phyloP scores from a whole-genome alignment of 148 eudicot species.

The Agrostemma githago region DNA sequence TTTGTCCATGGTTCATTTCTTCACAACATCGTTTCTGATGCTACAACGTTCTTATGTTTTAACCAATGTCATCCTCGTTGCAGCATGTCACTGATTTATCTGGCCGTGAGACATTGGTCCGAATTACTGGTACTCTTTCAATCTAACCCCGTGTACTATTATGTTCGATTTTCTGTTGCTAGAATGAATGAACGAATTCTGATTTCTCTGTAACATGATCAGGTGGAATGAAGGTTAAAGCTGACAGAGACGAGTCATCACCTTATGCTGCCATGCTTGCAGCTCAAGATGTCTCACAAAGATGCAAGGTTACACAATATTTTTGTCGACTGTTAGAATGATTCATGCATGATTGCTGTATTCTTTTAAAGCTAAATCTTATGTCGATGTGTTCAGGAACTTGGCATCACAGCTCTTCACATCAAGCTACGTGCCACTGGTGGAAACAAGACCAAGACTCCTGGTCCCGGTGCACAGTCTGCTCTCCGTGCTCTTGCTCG shows the following conservation, averaged over 20 bases:
- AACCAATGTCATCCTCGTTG: slow-evolving; percentile 1
- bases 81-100: slow-evolving; percentile 90
- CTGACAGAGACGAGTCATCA: slow-evolving; percentile 80
- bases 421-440: slow-evolving; percentile 80
- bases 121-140: slow-evolving; percentile 56
- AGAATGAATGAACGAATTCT: background rate
- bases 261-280: slow-evolving; percentile 96
- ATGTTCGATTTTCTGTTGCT: too few relatives aligned
- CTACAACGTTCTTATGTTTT: background rate
- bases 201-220: background rate
- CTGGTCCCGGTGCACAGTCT: slow-evolving; percentile 88
- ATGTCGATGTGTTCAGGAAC: slow-evolving; percentile 36
- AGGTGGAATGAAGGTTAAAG: slow-evolving; percentile 65
- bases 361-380: slow-evolving; percentile 23
- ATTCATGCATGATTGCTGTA: background rate
- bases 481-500: slow-evolving; percentile 82
- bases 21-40: background rate
- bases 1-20: background rate
- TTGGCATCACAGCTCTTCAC: slow-evolving; percentile 75
- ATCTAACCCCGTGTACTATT: background rate
- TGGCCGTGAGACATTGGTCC: slow-evolving; percentile 78
- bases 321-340: too few relatives aligned
- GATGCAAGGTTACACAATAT: slow-evolving; percentile 43
- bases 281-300: slow-evolving; percentile 62
- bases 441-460: slow-evolving; percentile 82